Conservation (phyloP, 805 yeast species). For the Saccharomycopsis sp. region DNA sequence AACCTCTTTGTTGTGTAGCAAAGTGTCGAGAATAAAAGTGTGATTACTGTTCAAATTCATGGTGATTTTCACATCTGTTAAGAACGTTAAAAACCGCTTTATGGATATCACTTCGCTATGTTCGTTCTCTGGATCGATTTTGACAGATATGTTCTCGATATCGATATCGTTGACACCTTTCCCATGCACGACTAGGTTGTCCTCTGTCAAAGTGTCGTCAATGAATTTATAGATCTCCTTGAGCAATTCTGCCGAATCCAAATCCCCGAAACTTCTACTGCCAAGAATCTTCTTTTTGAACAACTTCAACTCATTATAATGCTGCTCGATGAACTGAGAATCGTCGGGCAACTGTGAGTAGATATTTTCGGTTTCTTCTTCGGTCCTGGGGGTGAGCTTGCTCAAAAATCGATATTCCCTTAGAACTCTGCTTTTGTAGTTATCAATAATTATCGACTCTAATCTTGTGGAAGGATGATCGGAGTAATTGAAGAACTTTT, state of each 20-base stretch:
- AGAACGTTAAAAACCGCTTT: conserved; percentile 30
- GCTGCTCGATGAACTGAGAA: conserved; percentile 42
- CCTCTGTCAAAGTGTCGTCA: conserved; percentile 21
- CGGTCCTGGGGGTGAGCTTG: conserved; percentile 8
- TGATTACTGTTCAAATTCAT: conserved; percentile 48
- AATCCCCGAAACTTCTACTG: conserved; percentile 27
- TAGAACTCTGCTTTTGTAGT: conserved; percentile 9
- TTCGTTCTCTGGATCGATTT: conserved; percentile 15
- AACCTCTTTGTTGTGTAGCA: conserved; percentile 40
- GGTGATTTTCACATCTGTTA: conserved; percentile 35
- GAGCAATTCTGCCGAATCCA: conserved; percentile 32
- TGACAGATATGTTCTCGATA: conserved; percentile 18
- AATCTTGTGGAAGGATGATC: not conserved
- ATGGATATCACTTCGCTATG: conserved; percentile 21
- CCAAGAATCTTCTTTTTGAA: conserved; percentile 28
- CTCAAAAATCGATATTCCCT: conserved; percentile 11
- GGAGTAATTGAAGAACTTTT: not conserved
- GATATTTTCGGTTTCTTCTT: not conserved
- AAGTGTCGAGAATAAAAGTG: conserved; percentile 47
- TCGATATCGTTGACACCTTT: not conserved
- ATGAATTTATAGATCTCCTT: conserved; percentile 32
- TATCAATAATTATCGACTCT: conserved; percentile 1
- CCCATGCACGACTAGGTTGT: conserved; percentile 1
- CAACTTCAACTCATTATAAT: conserved; percentile 33
- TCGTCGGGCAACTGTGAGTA: conserved; percentile 47